Conservation (phyloP, 495 filamentous ascomycete species). For the Friedmanniomyces simplex region DNA sequence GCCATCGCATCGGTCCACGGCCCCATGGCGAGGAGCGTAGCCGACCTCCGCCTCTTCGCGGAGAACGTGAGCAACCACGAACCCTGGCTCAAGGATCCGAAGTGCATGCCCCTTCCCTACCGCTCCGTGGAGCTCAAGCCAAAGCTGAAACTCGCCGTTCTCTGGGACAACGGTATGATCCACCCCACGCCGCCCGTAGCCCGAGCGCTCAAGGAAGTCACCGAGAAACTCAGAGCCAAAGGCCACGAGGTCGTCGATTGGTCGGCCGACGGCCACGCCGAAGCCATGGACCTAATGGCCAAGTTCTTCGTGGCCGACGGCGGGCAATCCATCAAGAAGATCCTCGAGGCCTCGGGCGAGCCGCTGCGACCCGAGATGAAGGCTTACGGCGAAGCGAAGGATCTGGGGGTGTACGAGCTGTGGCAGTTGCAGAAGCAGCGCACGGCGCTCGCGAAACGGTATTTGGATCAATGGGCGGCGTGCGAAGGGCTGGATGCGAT, state of each 20-base stretch:
- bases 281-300: constrained; percentile 20
- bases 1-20: constrained; percentile 51
- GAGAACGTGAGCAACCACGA: constrained; percentile 21
- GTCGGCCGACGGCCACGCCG: constrained; percentile 41
- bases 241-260: constrained; percentile 56
- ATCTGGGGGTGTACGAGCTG: constrained; percentile 26
- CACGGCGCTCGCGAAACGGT: constrained; percentile 25
- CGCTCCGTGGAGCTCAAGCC: constrained; percentile 9
- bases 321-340: constrained; percentile 24
- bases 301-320: constrained; percentile 32
- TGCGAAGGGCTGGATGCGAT: constrained; percentile 28
- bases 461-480: constrained; percentile 29
- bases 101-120: constrained; percentile 21
- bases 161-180: constrained; percentile 61
- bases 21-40: constrained; percentile 50
- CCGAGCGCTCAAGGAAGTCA: constrained; percentile 46
- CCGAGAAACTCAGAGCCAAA: constrained; percentile 40
- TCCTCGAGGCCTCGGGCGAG: constrained; percentile 25
- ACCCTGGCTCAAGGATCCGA: constrained; percentile 23
- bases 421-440: constrained; percentile 31
- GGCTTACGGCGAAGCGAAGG: constrained; percentile 21
- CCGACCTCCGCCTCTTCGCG: constrained; percentile 54
- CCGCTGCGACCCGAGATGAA: constrained; percentile 35
- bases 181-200: constrained; percentile 60
- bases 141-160: constrained; percentile 51